A percentile compares a stretch with the other conserved stretches of the same genome.
phyloP scores from a whole-genome alignment of 352 stramenopile species.

The Phytophthora hibernalis region DNA sequence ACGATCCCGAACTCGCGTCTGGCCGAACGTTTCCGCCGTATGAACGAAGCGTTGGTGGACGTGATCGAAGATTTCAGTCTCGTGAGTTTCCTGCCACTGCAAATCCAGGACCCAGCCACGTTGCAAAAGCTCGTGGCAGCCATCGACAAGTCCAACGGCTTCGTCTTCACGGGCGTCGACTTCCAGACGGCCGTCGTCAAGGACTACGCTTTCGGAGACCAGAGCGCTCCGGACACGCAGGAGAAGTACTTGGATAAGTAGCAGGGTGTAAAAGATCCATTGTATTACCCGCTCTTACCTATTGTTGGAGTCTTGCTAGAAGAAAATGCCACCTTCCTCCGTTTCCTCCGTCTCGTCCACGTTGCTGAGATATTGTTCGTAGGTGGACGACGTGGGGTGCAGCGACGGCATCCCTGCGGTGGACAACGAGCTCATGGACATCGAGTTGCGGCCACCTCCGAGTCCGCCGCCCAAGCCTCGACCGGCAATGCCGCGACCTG shows the following conservation, averaged over 20 bases:
- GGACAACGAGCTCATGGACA: constrained; percentile 89
- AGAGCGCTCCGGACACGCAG: constrained; percentile 62
- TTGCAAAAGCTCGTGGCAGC: constrained; percentile 71
- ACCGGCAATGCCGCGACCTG: constrained; percentile 37
- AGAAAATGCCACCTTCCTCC: constrained; percentile 87
- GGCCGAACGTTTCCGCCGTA: constrained; percentile 67
- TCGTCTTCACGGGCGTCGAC: constrained; percentile 81
- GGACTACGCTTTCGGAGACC: constrained; percentile 74
- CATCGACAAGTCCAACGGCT: constrained; percentile 88
- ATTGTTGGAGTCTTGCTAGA: constrained; percentile 60
- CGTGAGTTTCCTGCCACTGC: constrained; percentile 81
- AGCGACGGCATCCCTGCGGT: constrained; percentile 58
- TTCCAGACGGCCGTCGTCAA: constrained; percentile 83
- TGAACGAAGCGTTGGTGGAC: constrained; percentile 88
- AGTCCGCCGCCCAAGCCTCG: constrained; percentile 28
- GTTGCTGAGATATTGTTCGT: constrained; percentile 90
- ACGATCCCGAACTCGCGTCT: constrained; percentile 38
- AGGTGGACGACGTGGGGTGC: constrained; percentile 78
- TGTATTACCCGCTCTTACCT: constrained; percentile 43
- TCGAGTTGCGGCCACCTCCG: constrained; percentile 60
- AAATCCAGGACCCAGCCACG: constrained; percentile 79
- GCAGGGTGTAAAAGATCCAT: constrained; percentile 34
- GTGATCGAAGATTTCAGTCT: constrained; percentile 90
- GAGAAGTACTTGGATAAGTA: constrained; percentile 75
- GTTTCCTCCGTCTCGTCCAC: constrained; percentile 82